Evolutionary conservation across 768 basidiomycete species (phyloP), one percentile per base, ranked within the genome.

Genomic region (Podaxis sp.): DNA sequence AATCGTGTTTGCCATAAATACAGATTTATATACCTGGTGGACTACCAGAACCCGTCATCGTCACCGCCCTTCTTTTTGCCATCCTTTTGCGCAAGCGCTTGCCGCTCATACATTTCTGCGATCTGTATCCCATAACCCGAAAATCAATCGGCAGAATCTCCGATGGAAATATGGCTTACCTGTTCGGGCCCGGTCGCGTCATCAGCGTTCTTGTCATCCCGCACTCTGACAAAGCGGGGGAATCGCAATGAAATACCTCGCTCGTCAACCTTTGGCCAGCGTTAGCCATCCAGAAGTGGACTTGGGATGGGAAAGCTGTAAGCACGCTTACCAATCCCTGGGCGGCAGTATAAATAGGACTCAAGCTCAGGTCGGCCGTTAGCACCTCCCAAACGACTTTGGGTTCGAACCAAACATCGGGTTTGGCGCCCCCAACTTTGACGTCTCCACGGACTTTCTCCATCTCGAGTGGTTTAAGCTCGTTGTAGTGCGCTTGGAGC

Each of bases 351-450:
- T 98, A 98, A 57, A 98, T 83, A 7, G 97, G 97, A 76, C 96
- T 98, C 77, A 99, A 77, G 74, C 95, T 97, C 69, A 99, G 75
- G 77, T 99, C 97, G 6, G 97, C 97, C 2, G 96, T 93, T 70
- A 99, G 83, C 52, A 99, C 96, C 77, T 99, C 97, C 96, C 97
- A 99, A 2, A 99, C 94, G 19, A 97, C 78, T 77, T 92, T 92
- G 19, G 97, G 96, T 73, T 99, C 96, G 75, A 99, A 96, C 94
- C 93, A 99, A 30, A 97, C 82, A 70, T 99, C 96, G 13, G 97
- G 96, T 73, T 98, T 98, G 44, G 95, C 95, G 3, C 90, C 92
- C 44, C 96, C 96, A 52, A 88, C 74, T 74, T 94, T 95, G 67
- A 97, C 82, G 72, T 98, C 94, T 0, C 90, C 89, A 54, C 93